Conservation (phyloP, 2,329 filamentous ascomycete species). For the Aspergillus candidus region DNA sequence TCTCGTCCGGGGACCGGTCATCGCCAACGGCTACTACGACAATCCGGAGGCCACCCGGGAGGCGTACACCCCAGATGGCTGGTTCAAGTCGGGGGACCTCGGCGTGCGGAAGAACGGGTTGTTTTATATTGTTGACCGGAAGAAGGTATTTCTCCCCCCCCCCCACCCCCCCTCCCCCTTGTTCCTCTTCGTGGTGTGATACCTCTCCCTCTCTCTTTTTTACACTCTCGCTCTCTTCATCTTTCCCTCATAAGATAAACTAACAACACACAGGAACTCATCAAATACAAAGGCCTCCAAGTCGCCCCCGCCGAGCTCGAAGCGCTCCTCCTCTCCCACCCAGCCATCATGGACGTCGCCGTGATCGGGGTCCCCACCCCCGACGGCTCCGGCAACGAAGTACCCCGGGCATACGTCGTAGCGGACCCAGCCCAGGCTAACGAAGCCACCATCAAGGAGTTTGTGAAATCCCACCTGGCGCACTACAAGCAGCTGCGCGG, state of each 20-base stretch:
- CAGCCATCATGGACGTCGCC: conserved; percentile 39
- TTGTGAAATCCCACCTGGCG: conserved; percentile 33
- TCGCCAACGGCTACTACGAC: conserved; percentile 48
- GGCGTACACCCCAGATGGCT: conserved; percentile 45
- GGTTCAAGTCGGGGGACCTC: conserved; percentile 51
- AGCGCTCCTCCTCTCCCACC: conserved; percentile 39
- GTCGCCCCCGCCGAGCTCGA: conserved; percentile 27
- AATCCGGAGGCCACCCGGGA: conserved; percentile 43
- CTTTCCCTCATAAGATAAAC: no score
- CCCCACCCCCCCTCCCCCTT: no score
- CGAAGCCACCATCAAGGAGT: conserved; percentile 35
- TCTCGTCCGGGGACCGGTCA: conserved; percentile 45
- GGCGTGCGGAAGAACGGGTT: conserved; percentile 38
- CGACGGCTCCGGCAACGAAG: conserved; percentile 25
- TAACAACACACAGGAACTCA: conserved; percentile 29
- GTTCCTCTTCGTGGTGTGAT: no score
- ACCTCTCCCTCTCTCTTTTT: no score
- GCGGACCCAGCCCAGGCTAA: conserved; percentile 23
- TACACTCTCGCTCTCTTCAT: no score
- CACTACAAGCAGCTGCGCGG: conserved; percentile 42
- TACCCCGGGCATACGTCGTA: conserved; percentile 40
- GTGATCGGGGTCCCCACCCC: conserved; percentile 38
- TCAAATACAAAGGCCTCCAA: conserved; percentile 48
- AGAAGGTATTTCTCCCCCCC: conserved; percentile 27
- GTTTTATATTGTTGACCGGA: conserved; percentile 48